These are phyloP conservation scores for Fraxinus paxiana DNA, from an alignment of 305 asterid genomes.

Conservation along the genomic window DNA sequence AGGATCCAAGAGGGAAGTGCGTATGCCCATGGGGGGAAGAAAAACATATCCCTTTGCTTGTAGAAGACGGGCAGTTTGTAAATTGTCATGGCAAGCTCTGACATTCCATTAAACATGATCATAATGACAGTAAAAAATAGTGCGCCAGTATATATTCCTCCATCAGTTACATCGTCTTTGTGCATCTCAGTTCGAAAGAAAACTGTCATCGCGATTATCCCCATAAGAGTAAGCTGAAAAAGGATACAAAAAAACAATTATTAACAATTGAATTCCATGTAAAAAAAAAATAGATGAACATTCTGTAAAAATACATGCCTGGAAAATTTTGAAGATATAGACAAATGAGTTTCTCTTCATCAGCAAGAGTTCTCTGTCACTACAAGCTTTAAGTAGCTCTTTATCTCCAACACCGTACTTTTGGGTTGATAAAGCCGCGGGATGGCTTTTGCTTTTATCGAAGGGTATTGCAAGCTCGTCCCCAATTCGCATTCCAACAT, in stretches of 20 bases:
- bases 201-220: slow-evolving; percentile 31
- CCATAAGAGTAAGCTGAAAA: slow-evolving; percentile 28
- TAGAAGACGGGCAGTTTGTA: slow-evolving; percentile 40
- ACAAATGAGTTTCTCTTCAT: slow-evolving; percentile 40
- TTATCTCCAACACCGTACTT: slow-evolving; percentile 29
- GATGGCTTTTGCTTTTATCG: slow-evolving; percentile 35
- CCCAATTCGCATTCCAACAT: slow-evolving; percentile 22
- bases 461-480: slow-evolving; percentile 31
- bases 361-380: slow-evolving; percentile 28
- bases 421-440: slow-evolving; percentile 34
- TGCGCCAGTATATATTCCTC: slow-evolving; percentile 31
- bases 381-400: slow-evolving; percentile 34
- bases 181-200: slow-evolving; percentile 34
- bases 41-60: slow-evolving; percentile 37
- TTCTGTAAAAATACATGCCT: slow-evolving; percentile 16
- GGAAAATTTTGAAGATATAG: slow-evolving; percentile 30
- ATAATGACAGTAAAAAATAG: slow-evolving; percentile 22
- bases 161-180: slow-evolving; percentile 23
- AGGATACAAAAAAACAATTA: not conserved
- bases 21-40: slow-evolving; percentile 36
- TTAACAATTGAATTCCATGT: not conserved
- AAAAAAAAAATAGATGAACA: not conserved
- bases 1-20: slow-evolving; percentile 40
- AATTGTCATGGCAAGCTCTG: slow-evolving; percentile 35
- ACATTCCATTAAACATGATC: slow-evolving; percentile 39